Conservation (phyloP, 139 green algal genomes). For the Closterium sp. region DNA sequence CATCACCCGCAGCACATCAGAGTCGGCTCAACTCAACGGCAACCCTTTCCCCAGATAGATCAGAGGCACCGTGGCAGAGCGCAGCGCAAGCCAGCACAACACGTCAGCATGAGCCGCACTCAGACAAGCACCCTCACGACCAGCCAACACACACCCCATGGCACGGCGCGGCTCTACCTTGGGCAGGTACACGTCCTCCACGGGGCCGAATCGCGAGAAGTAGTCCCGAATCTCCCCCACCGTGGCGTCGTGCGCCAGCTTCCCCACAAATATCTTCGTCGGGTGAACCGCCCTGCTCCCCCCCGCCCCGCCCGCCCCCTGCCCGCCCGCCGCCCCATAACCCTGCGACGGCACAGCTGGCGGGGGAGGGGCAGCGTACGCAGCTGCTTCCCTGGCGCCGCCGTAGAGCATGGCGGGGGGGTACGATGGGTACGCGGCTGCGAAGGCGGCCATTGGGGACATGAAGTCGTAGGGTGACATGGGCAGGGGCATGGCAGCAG, state of each 20-base stretch:
- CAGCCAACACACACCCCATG: background rate
- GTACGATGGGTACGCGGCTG: background rate
- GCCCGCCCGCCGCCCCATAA: background rate
- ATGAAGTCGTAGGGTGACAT: background rate
- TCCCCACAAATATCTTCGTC: slow-evolving; percentile 44
- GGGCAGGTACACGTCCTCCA: slow-evolving; percentile 41
- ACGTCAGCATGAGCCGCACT: background rate
- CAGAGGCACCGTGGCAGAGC: background rate
- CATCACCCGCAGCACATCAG: no score
- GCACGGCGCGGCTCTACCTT: background rate
- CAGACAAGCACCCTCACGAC: background rate
- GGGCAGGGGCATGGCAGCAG: background rate
- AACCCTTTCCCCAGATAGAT: background rate
- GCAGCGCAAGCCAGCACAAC: background rate
- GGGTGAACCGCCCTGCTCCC: slow-evolving; percentile 5
- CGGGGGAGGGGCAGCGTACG: background rate
- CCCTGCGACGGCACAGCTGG: background rate
- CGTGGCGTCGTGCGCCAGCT: slow-evolving; percentile 28
- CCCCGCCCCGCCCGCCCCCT: background rate
- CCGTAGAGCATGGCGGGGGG: background rate
- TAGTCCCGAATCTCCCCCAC: slow-evolving; percentile 22
- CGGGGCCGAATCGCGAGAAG: slow-evolving; percentile 19
- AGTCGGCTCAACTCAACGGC: no score
- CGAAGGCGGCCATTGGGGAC: background rate
- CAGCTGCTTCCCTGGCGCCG: background rate